These are phyloP conservation scores for Hyaloperonospora brassicae DNA, from an alignment of 352 stramenopile genomes.

Conservation along the genomic window DNA sequence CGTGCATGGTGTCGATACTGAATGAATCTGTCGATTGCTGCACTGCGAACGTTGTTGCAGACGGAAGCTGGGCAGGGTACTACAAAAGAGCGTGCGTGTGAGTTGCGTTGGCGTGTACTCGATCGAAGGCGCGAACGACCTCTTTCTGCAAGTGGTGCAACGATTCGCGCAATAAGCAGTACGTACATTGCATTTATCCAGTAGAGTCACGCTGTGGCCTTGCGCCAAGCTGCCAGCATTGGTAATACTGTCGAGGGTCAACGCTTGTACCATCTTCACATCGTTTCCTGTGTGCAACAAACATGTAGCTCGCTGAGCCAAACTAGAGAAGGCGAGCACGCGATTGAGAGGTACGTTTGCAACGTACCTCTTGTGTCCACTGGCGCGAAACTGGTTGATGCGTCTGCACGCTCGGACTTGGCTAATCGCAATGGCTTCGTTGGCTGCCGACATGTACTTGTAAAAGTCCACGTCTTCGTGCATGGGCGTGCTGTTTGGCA, in stretches of 20 bases:
- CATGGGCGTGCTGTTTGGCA: constrained; percentile 15
- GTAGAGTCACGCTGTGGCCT: constrained; percentile 5
- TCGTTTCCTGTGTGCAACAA: constrained; percentile 7
- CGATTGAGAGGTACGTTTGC: not conserved
- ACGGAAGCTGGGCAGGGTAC: constrained; percentile 81
- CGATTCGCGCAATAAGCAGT: not conserved
- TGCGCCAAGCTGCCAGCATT: constrained; percentile 31
- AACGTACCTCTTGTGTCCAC: constrained; percentile 23
- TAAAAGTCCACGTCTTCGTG: constrained; percentile 31
- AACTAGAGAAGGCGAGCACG: not conserved
- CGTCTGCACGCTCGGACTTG: constrained; percentile 36
- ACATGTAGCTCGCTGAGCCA: not conserved
- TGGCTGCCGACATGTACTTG: constrained; percentile 33
- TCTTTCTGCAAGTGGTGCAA: constrained; percentile 48
- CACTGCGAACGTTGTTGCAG: constrained; percentile 31
- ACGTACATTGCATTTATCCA: constrained; percentile 1
- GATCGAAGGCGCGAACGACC: constrained; percentile 89
- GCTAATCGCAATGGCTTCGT: constrained; percentile 23
- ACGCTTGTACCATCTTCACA: constrained; percentile 8
- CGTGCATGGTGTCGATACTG: not conserved
- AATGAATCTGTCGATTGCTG: not conserved
- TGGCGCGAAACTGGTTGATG: constrained; percentile 30
- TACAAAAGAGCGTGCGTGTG: constrained; percentile 91
- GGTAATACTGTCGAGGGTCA: constrained; percentile 30
- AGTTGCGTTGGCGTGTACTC: constrained; percentile 93